Evolutionary conservation across 1,139 yeast species (phyloP), one percentile per base, ranked within the genome.

Genomic region (Nakaseomyces sp.): DNA sequence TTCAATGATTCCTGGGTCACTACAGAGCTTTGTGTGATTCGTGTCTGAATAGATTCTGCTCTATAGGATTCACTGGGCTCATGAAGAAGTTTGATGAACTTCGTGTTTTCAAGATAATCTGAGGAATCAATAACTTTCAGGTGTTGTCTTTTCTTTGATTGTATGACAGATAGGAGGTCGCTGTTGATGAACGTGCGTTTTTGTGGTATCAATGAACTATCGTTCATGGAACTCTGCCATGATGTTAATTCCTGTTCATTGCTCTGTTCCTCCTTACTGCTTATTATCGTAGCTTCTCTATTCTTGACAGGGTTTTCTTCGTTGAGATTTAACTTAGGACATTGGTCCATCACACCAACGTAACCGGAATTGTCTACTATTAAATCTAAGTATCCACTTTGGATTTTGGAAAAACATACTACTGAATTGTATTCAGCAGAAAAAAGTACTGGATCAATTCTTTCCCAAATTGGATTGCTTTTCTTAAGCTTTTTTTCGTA

Each of bases 101-200:
- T 18, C 7, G 36, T 9, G 16, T 32, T 32, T 7, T 18, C 24
- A n/a, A 32, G 24, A 12, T 32, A 19, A 5, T 32, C 24, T 5
- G 36, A 32, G 7, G 24, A 32, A 9, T 32, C 36, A 12, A 7
- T 5, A 12, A 19, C 16, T 18, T 4, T 17, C 12, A 28, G 25
- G 18, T 16, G 15, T 19, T 36, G 18, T 4, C 33, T 18, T 4
- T 22, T 15, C 35, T 52, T 51, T 6, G 25, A 33, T 9, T 46
- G 47, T 1, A 53, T 35, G 9, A 54, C 36, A n/a, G 53, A 46
- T 38, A 26, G 28, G 15, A 55, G 43, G 6, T 52, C 57, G 8
- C 47, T 49, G 40, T 56, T 58, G 6, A 55, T 43, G 32, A 51
- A 50, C 1, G 59, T 52, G 32, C 58, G 45, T 22, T 51, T 54